Conservation (phyloP, 2,329 filamentous ascomycete genomes). For the Cordyceps cicadae region DNA sequence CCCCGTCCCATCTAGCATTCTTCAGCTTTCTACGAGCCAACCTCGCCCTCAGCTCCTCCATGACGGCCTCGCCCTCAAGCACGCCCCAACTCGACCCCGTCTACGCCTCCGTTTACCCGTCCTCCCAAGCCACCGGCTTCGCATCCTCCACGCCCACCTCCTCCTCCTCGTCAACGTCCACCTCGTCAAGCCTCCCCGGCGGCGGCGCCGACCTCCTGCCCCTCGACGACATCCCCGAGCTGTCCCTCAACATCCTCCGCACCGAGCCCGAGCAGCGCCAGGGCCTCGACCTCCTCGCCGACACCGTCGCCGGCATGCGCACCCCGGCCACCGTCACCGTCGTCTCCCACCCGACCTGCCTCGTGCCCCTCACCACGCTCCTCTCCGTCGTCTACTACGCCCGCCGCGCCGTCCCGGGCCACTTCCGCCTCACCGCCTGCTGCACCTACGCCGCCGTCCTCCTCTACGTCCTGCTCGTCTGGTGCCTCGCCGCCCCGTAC, state of each 20-base stretch:
- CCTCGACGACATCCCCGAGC: slow-evolving; percentile 48
- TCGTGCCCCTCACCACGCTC: slow-evolving; percentile 37
- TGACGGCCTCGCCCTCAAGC: slow-evolving; percentile 54
- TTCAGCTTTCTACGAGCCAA: slow-evolving; percentile 76
- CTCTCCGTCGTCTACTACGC: slow-evolving; percentile 34
- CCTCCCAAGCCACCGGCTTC: slow-evolving; percentile 16
- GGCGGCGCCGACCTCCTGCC: slow-evolving; percentile 25
- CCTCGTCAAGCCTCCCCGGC: slow-evolving; percentile 26
- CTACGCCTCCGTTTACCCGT: slow-evolving; percentile 16
- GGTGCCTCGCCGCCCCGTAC: slow-evolving; percentile 27
- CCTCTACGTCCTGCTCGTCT: slow-evolving; percentile 10
- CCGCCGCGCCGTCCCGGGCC: slow-evolving; percentile 6
- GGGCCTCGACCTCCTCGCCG: slow-evolving; percentile 66
- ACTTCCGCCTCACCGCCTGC: slow-evolving; percentile 9
- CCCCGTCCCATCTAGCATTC: slow-evolving; percentile 58
- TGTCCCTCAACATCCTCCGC: slow-evolving; percentile 52
- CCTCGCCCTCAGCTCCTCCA: slow-evolving; percentile 56
- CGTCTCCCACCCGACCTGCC: slow-evolving; percentile 51
- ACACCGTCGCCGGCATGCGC: slow-evolving; percentile 75
- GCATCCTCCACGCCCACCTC: slow-evolving; percentile 39
- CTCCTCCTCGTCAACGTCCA: slow-evolving; percentile 24
- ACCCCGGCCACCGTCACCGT: slow-evolving; percentile 57
- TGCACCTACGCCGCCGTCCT: slow-evolving; percentile 10
- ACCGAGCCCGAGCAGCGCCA: slow-evolving; percentile 52
- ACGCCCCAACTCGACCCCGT: slow-evolving; percentile 56